Percentiles rank a stretch among this genome's conserved stretches.
phyloP scores from a whole-genome alignment of 179 eudicot species.

The Drosera spatulata region DNA sequence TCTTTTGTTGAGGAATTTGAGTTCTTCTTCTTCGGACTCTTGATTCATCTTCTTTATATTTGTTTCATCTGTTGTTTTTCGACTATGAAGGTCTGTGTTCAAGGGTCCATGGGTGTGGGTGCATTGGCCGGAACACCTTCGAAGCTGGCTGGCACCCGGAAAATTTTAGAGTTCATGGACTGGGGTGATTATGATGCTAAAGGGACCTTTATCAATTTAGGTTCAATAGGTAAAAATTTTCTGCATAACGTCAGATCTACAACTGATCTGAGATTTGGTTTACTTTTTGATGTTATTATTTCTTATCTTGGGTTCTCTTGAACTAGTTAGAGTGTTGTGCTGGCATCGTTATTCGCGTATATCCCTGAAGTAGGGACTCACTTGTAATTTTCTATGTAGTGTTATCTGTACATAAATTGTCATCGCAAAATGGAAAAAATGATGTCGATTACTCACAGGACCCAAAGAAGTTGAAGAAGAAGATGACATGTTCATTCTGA shows the following conservation, averaged over 20 bases:
- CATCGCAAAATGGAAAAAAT: background rate
- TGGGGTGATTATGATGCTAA: constrained; percentile 95
- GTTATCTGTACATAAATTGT: too few relatives aligned
- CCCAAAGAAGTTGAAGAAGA: constrained; percentile 74
- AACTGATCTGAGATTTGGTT: too few relatives aligned
- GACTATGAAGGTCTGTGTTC: constrained; percentile 75
- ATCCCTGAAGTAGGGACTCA: too few relatives aligned
- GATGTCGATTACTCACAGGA: constrained; percentile 29
- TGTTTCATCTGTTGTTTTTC: background rate
- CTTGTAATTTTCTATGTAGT: too few relatives aligned
- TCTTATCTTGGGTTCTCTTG: too few relatives aligned
- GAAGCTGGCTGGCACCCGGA: constrained; percentile 84
- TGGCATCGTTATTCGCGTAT: too few relatives aligned
- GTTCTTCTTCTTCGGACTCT: too few relatives aligned
- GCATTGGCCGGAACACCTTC: constrained; percentile 91
- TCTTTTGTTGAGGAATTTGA: too few relatives aligned
- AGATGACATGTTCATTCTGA: constrained; percentile 86
- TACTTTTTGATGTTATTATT: too few relatives aligned
- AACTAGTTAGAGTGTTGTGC: too few relatives aligned
- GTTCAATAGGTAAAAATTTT: constrained; percentile 64
- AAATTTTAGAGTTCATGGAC: constrained; percentile 90
- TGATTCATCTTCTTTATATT: background rate
- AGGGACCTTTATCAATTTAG: constrained; percentile 82
- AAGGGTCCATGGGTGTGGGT: constrained; percentile 99
- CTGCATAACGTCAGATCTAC: background rate